phyloP scores from a whole-genome alignment of 768 basidiomycete genomes.

The Suillus subaureus region DNA sequence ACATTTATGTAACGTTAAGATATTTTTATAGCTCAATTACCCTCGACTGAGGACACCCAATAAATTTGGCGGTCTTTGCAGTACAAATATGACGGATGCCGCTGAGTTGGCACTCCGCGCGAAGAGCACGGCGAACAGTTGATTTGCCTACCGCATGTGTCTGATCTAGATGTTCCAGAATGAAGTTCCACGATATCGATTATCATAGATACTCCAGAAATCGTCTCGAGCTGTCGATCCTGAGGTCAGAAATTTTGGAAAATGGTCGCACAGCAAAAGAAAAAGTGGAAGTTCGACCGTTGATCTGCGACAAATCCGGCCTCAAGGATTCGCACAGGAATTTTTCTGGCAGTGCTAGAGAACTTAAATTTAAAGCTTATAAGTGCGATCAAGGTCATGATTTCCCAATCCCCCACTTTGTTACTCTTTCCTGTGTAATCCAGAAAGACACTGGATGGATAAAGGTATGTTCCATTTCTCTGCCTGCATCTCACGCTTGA shows the following conservation, averaged over 20 bases:
- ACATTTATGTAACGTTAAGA: neutral
- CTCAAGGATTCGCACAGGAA: neutral
- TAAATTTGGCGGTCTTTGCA: too few relatives aligned
- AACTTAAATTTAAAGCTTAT: neutral
- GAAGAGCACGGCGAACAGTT: neutral
- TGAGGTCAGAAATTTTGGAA: neutral
- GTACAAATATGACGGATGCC: neutral
- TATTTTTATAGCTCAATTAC: neutral
- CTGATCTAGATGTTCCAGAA: neutral
- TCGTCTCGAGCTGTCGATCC: neutral
- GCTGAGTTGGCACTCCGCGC: neutral
- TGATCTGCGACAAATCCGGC: too few relatives aligned
- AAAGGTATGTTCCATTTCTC: neutral
- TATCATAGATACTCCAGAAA: neutral
- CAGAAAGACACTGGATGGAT: neutral
- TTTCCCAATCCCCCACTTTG: too few relatives aligned
- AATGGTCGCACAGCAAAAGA: neutral
- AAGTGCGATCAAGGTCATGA: neutral
- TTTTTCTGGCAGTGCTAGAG: neutral
- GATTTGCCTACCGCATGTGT: neutral
- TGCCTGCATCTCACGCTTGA: neutral
- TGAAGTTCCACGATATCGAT: neutral
- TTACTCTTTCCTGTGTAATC: neutral
- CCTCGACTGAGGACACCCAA: too few relatives aligned
- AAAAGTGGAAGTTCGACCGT: neutral